Percentiles rank a stretch among this genome's conserved stretches.
phyloP scores from a whole-genome alignment of 495 filamentous ascomycete genomes.

The Neurospora sp. region DNA sequence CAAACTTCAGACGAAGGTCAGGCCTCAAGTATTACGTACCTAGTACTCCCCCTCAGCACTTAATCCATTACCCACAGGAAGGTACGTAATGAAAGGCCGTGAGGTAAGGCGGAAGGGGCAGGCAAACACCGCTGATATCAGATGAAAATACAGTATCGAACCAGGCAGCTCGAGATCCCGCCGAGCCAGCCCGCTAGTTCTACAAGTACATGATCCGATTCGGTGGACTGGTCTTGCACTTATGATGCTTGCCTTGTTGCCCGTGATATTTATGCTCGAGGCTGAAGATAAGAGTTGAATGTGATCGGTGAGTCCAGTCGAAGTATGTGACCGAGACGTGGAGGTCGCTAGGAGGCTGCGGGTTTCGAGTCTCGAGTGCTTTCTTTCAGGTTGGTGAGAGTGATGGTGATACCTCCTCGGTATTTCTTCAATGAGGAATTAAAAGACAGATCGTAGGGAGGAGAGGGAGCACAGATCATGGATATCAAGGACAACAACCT shows the following conservation, averaged over 20 bases:
- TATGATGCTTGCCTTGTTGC: neutral
- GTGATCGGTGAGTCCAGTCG: no score
- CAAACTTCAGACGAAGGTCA: neutral
- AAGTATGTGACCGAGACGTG: no score
- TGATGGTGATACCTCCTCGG: no score
- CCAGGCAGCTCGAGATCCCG: neutral
- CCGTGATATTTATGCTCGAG: neutral
- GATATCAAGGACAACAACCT: neutral
- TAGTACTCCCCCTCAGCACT: neutral
- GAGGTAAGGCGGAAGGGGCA: neutral
- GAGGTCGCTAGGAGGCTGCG: no score
- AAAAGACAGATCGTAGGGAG: neutral
- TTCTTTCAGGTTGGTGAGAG: no score
- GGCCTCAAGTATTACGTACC: neutral
- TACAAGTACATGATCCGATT: neutral
- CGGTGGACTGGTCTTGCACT: neutral
- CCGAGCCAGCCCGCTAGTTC: neutral
- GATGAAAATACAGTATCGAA: neutral
- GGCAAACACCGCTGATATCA: neutral
- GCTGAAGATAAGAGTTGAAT: neutral
- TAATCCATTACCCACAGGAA: neutral
- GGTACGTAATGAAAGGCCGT: neutral
- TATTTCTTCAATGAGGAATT: no score
- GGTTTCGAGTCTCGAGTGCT: no score
- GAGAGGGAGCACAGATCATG: neutral